Conservation (phyloP, 352 stramenopile species). For the Pythium vanterpoolii region DNA sequence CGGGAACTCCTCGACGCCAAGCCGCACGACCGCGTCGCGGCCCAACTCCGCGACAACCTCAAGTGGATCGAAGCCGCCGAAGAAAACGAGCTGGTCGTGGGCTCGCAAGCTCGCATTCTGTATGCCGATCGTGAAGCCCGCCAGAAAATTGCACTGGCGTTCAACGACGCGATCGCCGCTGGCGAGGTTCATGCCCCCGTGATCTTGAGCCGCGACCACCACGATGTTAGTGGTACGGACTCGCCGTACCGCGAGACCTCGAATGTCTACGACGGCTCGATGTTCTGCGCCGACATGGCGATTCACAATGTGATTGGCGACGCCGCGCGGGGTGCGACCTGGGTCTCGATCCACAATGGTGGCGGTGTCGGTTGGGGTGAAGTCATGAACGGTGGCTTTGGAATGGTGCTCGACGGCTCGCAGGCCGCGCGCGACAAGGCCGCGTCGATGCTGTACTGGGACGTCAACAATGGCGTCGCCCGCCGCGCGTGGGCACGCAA, state of each 20-base stretch:
- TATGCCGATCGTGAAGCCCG: conserved; percentile 82
- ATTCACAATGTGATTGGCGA: conserved; percentile 89
- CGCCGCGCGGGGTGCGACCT: conserved; percentile 78
- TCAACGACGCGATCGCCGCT: conserved; percentile 75
- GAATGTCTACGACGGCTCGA: conserved; percentile 84
- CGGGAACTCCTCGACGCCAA: conserved; percentile 51
- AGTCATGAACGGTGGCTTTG: conserved; percentile 88
- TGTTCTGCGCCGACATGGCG: conserved; percentile 88
- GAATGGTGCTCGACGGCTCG: conserved; percentile 83
- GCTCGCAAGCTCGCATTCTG: conserved; percentile 86
- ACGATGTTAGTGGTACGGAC: conserved; percentile 88
- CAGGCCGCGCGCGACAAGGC: conserved; percentile 60
- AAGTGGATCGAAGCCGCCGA: conserved; percentile 83
- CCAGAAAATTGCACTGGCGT: conserved; percentile 69
- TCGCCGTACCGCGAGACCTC: conserved; percentile 87
- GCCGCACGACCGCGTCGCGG: conserved; percentile 49
- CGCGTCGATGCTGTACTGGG: conserved; percentile 79
- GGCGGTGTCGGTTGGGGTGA: conserved; percentile 87
- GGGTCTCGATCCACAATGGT: conserved; percentile 88
- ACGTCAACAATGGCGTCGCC: conserved; percentile 88
- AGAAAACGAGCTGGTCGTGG: conserved; percentile 84
- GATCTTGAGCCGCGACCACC: conserved; percentile 85
- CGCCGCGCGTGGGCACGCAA: conserved; percentile 82
- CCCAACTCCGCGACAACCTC: conserved; percentile 83
- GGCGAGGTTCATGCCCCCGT: conserved; percentile 70